A percentile compares a stretch with the other conserved stretches of the same genome.
phyloP scores from a whole-genome alignment of 176 grass and related monocot species.

The Lolium rigidum region DNA sequence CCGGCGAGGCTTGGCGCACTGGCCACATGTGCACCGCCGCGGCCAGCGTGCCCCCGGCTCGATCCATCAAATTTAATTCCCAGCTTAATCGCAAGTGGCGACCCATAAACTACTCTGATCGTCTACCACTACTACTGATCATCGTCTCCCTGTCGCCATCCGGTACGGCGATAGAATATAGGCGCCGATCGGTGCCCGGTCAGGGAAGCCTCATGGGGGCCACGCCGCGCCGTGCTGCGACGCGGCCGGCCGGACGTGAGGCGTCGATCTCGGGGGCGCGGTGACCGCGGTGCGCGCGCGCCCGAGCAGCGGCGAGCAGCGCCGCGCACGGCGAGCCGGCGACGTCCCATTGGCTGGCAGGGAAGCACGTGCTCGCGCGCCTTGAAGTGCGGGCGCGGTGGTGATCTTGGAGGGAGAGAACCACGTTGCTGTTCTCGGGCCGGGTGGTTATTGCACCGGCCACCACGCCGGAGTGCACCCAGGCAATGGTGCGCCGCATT shows the following conservation, averaged over 20 bases:
- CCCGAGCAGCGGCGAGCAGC: too few species aligned
- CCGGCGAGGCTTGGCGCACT: background rate
- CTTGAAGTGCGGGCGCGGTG: too few species aligned
- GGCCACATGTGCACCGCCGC: too few species aligned
- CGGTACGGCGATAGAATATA: background rate
- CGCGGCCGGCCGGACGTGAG: conserved; percentile 14
- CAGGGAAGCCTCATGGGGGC: background rate
- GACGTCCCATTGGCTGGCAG: too few species aligned
- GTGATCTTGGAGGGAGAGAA: too few species aligned
- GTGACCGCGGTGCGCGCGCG: too few species aligned
- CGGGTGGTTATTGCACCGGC: background rate
- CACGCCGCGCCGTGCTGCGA: background rate
- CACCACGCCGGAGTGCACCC: too few species aligned
- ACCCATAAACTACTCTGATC: background rate
- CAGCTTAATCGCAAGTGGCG: background rate
- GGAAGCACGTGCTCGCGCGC: too few species aligned
- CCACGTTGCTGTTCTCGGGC: background rate
- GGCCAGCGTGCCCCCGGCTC: background rate
- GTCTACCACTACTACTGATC: too few species aligned
- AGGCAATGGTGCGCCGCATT: too few species aligned
- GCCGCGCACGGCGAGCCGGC: too few species aligned
- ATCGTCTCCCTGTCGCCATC: background rate
- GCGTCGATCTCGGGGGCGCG: too few species aligned
- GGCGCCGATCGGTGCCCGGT: background rate
- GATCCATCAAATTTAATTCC: background rate